Base-by-base conservation (phyloP, 108 stramenopile species). In the Cyclostephanos invisitatus region DNA sequence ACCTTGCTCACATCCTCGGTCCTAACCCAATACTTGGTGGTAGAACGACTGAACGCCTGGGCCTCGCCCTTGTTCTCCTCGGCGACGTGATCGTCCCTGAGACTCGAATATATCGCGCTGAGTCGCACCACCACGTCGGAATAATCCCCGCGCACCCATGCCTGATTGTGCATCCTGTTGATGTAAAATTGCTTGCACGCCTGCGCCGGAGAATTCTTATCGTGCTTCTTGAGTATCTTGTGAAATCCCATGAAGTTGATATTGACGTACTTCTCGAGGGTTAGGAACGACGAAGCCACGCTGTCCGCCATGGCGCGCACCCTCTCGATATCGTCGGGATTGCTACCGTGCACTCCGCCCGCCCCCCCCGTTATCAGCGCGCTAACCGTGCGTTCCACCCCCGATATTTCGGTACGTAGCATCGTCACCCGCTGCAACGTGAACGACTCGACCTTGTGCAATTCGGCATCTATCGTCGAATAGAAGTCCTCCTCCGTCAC, bases 211-310 rank as follows among this genome's bases (percentile, higher is more conserved):
- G 95, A 64, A 56, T 91, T 74, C 78, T 96, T 96, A 84, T 98
- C 98, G 74, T 98, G 98, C 80, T 98, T 98, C 67, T 98, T 98
- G 67, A 98, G 73, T 48, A 98, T 97, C 81, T 98, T 97, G 85
- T 97, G 96, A 83, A 97, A 97, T 21, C 95, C 98, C 85, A 94
- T 96, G 71, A 96, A 97, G 77, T 98, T 98, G 20, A 97, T 75
- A 64, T 98, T 98, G 70, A 97, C 98, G 74, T 93, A 98, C 57
- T 96, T 97, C 80, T 98, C 98, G 25, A 98, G 69, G 20, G 72
- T 79, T 38, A 97, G 80, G 72, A 94, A 93, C n/a, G 90, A 74
- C 15, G 87, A 67, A 36, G 91, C 92, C 25, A 89, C 82, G 11
- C 74, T 68, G 57, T 94, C 92, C 20, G 88, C 89, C 7, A 67